phyloP scores from a whole-genome alignment of 345 rosid species.

The Eutrema japonicum region DNA sequence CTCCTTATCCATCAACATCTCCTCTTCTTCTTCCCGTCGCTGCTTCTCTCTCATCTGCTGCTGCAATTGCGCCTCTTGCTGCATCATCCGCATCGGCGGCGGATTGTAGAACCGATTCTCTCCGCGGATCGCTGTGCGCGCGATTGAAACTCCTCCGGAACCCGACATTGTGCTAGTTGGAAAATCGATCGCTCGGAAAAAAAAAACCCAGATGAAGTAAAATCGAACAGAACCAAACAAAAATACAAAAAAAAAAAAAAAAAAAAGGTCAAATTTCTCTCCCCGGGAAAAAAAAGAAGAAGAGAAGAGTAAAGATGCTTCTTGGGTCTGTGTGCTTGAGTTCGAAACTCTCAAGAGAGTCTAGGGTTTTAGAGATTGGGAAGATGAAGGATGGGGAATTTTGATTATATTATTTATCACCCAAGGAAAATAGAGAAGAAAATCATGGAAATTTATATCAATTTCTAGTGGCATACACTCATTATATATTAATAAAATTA shows the following conservation, averaged over 20 bases:
- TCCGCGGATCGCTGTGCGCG: constrained; percentile 47
- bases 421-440: background rate
- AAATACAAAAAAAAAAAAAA: background rate
- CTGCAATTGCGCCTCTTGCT: constrained; percentile 51
- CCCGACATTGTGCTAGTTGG: constrained; percentile 48
- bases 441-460: constrained; percentile 20
- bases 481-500: constrained; percentile 14
- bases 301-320: constrained; percentile 23
- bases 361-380: constrained; percentile 51
- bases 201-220: constrained; percentile 20
- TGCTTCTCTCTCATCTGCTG: constrained; percentile 43
- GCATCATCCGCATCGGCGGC: constrained; percentile 53
- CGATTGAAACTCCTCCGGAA: constrained; percentile 51
- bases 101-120: constrained; percentile 60
- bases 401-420: constrained; percentile 30
- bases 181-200: constrained; percentile 18
- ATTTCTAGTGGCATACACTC: constrained; percentile 34
- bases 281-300: background rate
- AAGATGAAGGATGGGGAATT: constrained; percentile 33
- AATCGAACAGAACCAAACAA: constrained; percentile 25
- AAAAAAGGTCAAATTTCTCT: background rate
- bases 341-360: constrained; percentile 18
- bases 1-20: constrained; percentile 34
- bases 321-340: background rate
- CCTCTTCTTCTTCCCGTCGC: constrained; percentile 35